Evolutionary conservation across 75 land plant species (phyloP).

Genomic region (Ceratopteris richardii): DNA sequence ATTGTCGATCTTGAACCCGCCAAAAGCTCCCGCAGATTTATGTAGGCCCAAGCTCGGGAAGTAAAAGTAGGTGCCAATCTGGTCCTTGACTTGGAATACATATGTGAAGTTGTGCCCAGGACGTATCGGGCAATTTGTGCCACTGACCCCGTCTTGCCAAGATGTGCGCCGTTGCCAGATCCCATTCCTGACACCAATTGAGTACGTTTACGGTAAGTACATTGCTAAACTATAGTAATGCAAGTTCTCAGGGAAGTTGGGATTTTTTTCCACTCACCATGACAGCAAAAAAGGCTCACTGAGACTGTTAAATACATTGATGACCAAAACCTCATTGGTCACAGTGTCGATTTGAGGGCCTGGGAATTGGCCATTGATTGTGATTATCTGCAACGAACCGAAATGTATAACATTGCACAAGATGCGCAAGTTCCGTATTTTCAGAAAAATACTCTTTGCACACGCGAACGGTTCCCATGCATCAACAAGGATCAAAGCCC

Average conservation of each 20-base stretch:
- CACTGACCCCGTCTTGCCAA: conserved; percentile 88
- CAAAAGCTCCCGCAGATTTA: conserved; percentile 80
- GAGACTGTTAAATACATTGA: conserved; percentile 60
- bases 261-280: conserved; percentile 33
- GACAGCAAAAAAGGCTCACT: conserved; percentile 62
- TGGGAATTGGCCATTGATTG: conserved; percentile 81
- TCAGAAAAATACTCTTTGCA: too few species aligned
- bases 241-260: too few species aligned
- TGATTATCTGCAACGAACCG: conserved; percentile 54
- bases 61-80: conserved; percentile 82
- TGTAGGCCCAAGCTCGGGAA: conserved; percentile 65
- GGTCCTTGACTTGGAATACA: conserved; percentile 72
- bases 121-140: conserved; percentile 83
- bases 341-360: conserved; percentile 56
- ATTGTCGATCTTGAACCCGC: conserved; percentile 52
- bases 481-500: too few species aligned
- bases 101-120: conserved; percentile 73
- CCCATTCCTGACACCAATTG: conserved; percentile 52
- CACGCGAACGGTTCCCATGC: too few species aligned
- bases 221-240: too few species aligned
- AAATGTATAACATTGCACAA: too few species aligned
- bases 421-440: too few species aligned
- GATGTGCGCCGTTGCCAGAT: conserved; percentile 72
- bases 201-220: too few species aligned
- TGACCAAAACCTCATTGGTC: conserved; percentile 61